Evolutionary conservation across 352 stramenopile species (phyloP), one percentile per base, ranked within the genome.

Genomic region (Phytophthora hibernalis): DNA sequence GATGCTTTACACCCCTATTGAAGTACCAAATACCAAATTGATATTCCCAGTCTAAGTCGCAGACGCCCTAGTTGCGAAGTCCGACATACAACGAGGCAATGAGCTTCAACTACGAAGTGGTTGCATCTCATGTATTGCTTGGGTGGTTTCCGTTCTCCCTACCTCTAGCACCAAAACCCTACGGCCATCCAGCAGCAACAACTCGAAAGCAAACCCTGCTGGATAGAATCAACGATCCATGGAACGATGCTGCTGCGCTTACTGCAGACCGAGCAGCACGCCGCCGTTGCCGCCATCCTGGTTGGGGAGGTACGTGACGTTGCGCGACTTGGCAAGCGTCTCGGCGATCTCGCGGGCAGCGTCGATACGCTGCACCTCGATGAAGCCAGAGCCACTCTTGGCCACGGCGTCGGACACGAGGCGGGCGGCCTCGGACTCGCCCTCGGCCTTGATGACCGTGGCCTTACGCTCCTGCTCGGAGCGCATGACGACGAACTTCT

Each of bases 341-440:
- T 95, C 91, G 5, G 98, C 98, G 76, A 99, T 99, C 77, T 99
- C 97, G 67, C 98, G 98, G n/a, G 98, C 98, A 13, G 98, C 98
- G 78, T 99, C 98, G 68, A 99, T 99, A 74, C 97, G 95, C 76
- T 98, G 95, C 57, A 99, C 97, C 78, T 99, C 98, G 63, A 99
- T 99, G 77, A 99, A 98, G 45, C 97, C 98, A 54, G 89, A 93
- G 50, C 98, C 98, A 63, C 92, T 98, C 85, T 98, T 98, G 77
- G 98, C 87, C 65, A 99, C 96, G 49, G 98, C 97, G 50, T 99
- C 90, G 11, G 97, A 99, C 60, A 99, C 99, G 22, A 99, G 93
- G 53, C 87, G 87, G 54, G 98, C 98, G 51, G 97, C 97, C 73
- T 99, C 97, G 24, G 98, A 98, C 83, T 99, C 98, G 87, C 98